phyloP scores from a whole-genome alignment of 2,329 filamentous ascomycete genomes.

The Alternaria consortialis region DNA sequence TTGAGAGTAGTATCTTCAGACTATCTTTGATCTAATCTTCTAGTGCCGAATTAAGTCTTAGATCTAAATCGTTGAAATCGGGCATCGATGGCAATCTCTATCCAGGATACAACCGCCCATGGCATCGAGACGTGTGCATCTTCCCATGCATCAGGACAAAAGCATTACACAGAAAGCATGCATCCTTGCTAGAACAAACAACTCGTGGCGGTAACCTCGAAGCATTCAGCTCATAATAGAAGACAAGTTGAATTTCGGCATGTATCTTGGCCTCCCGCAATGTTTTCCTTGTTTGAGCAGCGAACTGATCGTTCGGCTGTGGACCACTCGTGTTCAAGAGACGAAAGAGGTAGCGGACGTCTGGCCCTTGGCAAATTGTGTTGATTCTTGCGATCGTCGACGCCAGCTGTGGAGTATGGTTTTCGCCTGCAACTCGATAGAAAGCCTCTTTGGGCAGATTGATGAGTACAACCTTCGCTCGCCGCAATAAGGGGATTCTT shows the following conservation, averaged over 20 bases:
- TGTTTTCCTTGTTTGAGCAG: slow-evolving; percentile 16
- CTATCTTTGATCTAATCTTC: slow-evolving; percentile 4
- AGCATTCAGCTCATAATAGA: slow-evolving; percentile 45
- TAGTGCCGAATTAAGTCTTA: slow-evolving; percentile 17
- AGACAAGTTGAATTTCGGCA: slow-evolving; percentile 61
- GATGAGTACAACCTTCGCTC: slow-evolving; percentile 13
- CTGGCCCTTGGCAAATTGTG: background rate
- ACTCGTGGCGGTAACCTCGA: slow-evolving; percentile 50
- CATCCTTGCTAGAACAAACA: slow-evolving; percentile 59
- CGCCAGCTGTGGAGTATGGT: slow-evolving; percentile 10
- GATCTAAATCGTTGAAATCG: slow-evolving; percentile 8
- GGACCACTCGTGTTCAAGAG: slow-evolving; percentile 10
- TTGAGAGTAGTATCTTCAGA: background rate
- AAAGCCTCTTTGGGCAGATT: slow-evolving; percentile 18
- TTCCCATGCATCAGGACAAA: slow-evolving; percentile 56
- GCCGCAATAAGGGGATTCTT: slow-evolving; percentile 7
- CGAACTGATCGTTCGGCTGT: slow-evolving; percentile 16
- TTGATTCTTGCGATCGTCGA: slow-evolving; percentile 14
- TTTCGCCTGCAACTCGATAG: background rate
- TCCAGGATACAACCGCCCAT: slow-evolving; percentile 57
- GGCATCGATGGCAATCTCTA: slow-evolving; percentile 55
- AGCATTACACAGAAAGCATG: slow-evolving; percentile 45
- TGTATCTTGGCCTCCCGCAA: slow-evolving; percentile 49
- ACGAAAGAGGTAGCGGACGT: slow-evolving; percentile 11
- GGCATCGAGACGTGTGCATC: slow-evolving; percentile 54